Base-by-base conservation (phyloP, 257 asterid species). In the Striga asiatica region DNA sequence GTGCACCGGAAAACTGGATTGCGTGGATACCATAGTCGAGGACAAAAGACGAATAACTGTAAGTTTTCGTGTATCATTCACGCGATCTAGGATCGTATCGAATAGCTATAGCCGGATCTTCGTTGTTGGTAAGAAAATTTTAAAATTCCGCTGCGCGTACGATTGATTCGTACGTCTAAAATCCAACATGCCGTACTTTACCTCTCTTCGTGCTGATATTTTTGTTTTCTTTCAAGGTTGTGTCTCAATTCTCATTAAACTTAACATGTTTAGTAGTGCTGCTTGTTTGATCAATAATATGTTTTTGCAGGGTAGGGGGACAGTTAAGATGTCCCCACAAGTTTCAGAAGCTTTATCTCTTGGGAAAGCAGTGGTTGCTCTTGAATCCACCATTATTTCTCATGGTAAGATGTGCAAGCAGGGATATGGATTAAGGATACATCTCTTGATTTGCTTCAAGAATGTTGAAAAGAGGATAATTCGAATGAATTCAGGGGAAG, bases 341-440 rank as follows among this genome's bases (percentile, higher is more conserved):
- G 97, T 91, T 73, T 69, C 85, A n/a, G 88, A 78, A 67, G 98
- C 97, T 58, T 69, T 91, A 66, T 74, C 81, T n/a, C 41, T 38
- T 45, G 84, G 95, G 23, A 73, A 60, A 59, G 75, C 94, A 2
- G 88, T 91, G 58, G 98, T 91, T 71, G 98, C 98, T 65, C 94
- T 91, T 49, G 98, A 91, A 69, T 91, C 98, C 48, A 87, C 98
- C 23, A 81, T 91, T 19, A 91, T 91, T 56, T 76, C 95, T 71
- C 98, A 91, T 74, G 96, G 98, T 91, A 79, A 9, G 37, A 39
- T 54, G 17, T 28, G 25, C 25, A 12, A 20, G 22, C 20, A 17
- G 7, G 1, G 19, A 27, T 50, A 13, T 20, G 31, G 13, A 52
- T 20, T 50, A 13, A 31, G 31, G 13, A 52, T 20, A 16, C 18